phyloP scores from a whole-genome alignment of 768 basidiomycete species.

The Suillus subalutaceus region DNA sequence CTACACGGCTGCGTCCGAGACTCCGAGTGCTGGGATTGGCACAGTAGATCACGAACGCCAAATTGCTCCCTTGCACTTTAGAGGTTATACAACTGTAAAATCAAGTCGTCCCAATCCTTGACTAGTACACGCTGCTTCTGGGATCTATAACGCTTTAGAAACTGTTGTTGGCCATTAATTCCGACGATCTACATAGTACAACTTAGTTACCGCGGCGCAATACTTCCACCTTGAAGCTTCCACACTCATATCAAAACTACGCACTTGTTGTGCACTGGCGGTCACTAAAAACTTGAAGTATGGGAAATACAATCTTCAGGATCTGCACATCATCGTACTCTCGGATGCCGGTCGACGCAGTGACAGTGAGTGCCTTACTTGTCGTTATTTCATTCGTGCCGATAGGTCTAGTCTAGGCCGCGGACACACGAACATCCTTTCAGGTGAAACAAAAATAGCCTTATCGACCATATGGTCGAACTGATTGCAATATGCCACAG shows the following conservation, averaged over 20 bases:
- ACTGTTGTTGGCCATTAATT: background rate
- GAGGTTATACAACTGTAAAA: background rate
- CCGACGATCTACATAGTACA: background rate
- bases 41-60: too few relatives aligned
- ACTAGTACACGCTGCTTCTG: background rate
- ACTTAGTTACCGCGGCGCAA: background rate
- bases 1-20: slow-evolving; percentile 3
- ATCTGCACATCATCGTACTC: background rate
- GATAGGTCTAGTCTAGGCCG: background rate
- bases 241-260: too few relatives aligned
- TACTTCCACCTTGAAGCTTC: background rate
- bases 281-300: background rate
- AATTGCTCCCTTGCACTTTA: too few relatives aligned
- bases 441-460: slow-evolving; percentile 12
- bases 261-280: too few relatives aligned
- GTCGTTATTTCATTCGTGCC: background rate
- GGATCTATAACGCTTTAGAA: background rate
- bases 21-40: too few relatives aligned
- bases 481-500: too few relatives aligned
- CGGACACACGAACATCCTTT: background rate
- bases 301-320: background rate
- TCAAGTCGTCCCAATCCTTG: background rate
- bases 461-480: slow-evolving; percentile 9
- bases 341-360: background rate
- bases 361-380: background rate